phyloP scores from a whole-genome alignment of 495 filamentous ascomycete genomes.

The Pseudoneurospora amorphoporcata region DNA sequence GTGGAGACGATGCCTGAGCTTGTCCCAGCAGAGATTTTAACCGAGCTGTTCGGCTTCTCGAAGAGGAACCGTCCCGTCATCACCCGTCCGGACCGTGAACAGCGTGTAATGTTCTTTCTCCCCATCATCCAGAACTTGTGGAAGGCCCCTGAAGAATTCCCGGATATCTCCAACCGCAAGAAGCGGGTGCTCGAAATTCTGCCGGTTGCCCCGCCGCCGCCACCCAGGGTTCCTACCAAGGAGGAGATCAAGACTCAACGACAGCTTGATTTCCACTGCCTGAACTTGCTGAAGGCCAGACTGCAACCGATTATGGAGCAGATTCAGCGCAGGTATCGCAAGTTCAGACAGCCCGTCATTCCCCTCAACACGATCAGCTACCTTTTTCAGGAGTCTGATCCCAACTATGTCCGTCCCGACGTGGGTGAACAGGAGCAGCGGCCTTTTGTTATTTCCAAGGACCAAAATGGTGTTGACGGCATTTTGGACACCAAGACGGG shows the following conservation, averaged over 20 bases:
- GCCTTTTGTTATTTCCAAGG: conserved; percentile 64
- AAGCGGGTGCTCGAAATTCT: conserved; percentile 70
- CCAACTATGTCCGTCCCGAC: conserved; percentile 70
- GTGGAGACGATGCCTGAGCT: conserved; percentile 53
- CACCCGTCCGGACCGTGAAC: conserved; percentile 46
- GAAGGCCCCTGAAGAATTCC: conserved; percentile 73
- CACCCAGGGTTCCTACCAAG: conserved; percentile 51
- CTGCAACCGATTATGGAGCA: conserved; percentile 94
- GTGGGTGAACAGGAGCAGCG: conserved; percentile 50
- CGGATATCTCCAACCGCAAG: conserved; percentile 74
- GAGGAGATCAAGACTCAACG: conserved; percentile 73
- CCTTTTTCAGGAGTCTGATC: conserved; percentile 71
- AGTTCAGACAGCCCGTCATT: conserved; percentile 72
- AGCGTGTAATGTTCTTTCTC: conserved; percentile 66
- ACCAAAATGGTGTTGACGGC: conserved; percentile 63
- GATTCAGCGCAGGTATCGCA: conserved; percentile 72
- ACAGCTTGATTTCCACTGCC: conserved; percentile 62
- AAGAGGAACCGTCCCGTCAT: conserved; percentile 64
- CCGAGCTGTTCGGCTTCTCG: conserved; percentile 76
- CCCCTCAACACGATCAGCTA: conserved; percentile 63
- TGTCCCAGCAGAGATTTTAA: conserved; percentile 46
- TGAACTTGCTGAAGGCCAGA: conserved; percentile 77
- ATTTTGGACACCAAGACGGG: conserved; percentile 57
- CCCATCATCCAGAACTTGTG: conserved; percentile 61
- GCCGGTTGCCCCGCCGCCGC: conserved; percentile 60